Percentiles rank a stretch among this genome's conserved stretches.
Evolutionary conservation across 208 protist species (phyloP).

Genomic region (Trypanosoma grayi): DNA sequence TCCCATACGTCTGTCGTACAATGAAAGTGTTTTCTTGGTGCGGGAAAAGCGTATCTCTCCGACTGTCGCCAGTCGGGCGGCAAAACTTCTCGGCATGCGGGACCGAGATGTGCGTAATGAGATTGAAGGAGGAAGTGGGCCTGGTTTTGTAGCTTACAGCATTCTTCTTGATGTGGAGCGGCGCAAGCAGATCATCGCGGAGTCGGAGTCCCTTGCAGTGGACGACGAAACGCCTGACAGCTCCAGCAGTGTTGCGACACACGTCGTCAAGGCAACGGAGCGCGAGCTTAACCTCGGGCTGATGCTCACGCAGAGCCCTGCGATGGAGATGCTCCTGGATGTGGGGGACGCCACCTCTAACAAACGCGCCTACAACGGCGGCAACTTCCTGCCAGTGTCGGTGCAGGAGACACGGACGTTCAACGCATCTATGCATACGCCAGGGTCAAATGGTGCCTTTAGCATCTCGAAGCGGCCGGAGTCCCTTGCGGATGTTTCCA

Average conservation of each 20-base stretch:
- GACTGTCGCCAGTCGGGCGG: constrained; percentile 57
- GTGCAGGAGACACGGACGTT: constrained; percentile 19
- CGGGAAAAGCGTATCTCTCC: constrained; percentile 74
- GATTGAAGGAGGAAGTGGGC: constrained; percentile 58
- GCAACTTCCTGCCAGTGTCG: constrained; percentile 74
- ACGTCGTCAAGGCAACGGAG: constrained; percentile 60
- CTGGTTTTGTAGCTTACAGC: constrained; percentile 79
- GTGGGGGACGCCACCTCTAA: constrained; percentile 62
- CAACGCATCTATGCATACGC: constrained; percentile 6
- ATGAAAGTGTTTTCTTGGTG: constrained; percentile 62
- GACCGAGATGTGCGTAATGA: constrained; percentile 69
- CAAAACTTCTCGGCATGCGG: constrained; percentile 46
- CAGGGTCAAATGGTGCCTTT: constrained; percentile 14
- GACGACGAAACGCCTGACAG: constrained; percentile 7
- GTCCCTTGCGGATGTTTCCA: constrained; percentile 8
- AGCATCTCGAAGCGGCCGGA: constrained; percentile 24
- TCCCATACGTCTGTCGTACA: constrained; percentile 77
- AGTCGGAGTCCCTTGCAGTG: constrained; percentile 25
- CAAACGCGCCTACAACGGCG: constrained; percentile 77
- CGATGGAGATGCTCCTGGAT: constrained; percentile 83
- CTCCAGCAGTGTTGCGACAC: background rate
- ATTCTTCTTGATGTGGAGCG: constrained; percentile 77
- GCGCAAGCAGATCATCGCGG: constrained; percentile 58
- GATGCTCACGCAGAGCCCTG: constrained; percentile 82
- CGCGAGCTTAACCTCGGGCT: constrained; percentile 85